Evolutionary conservation across 192 early-diverging fungal species (phyloP).

Genomic region (Coemansia sp.): DNA sequence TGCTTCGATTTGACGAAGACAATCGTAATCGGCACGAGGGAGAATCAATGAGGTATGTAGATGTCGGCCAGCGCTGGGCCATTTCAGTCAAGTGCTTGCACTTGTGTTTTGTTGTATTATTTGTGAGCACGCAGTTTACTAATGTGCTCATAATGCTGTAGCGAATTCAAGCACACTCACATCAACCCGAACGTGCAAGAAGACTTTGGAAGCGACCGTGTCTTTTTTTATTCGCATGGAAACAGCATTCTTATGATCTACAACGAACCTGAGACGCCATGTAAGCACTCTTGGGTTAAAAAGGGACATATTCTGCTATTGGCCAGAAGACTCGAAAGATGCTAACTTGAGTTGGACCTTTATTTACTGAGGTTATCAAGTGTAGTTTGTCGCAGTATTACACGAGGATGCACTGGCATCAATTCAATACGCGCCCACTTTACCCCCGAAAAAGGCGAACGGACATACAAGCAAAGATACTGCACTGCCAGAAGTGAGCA

Average conservation of each 20-base stretch:
- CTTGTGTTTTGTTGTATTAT: too few species aligned
- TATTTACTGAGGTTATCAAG: neutral
- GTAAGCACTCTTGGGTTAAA: conserved; percentile 10
- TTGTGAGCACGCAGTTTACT: too few species aligned
- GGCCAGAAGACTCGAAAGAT: neutral
- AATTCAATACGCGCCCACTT: conserved; percentile 14
- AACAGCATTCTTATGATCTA: conserved; percentile 28
- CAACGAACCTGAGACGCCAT: conserved; percentile 10
- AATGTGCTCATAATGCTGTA: neutral
- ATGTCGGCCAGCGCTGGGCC: too few species aligned
- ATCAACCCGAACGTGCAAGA: conserved; percentile 9
- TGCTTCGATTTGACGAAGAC: conserved; percentile 33
- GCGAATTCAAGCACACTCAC: conserved; percentile 6
- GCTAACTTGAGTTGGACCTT: neutral
- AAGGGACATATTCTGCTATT: neutral
- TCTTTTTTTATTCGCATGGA: conserved; percentile 34
- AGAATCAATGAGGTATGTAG: neutral
- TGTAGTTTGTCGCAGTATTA: conserved; percentile 14
- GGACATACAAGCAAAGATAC: neutral
- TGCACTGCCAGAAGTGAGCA: neutral
- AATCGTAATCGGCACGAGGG: neutral
- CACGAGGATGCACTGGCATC: conserved; percentile 25
- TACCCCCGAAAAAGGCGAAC: conserved; percentile 8
- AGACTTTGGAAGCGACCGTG: conserved; percentile 10
- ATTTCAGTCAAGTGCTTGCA: too few species aligned